A percentile compares a stretch with the other conserved stretches of the same genome.
These are phyloP conservation scores for Drechslera avenae DNA, from an alignment of 2,329 filamentous ascomycete genomes.

Conservation along the genomic window DNA sequence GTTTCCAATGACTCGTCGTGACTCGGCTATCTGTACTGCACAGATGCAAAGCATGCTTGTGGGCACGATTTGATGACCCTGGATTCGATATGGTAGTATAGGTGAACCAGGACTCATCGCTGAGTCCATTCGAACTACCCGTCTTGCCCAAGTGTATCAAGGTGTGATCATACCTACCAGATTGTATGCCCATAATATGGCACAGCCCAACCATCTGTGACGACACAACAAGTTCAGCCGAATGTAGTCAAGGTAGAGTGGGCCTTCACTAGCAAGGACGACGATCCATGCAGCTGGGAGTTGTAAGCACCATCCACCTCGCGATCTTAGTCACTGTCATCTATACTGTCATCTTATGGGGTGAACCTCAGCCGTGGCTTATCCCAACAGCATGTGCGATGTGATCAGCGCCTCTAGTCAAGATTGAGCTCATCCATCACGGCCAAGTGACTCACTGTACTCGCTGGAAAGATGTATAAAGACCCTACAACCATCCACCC, in stretches of 20 bases:
- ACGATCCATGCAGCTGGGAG: not conserved
- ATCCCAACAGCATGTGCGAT: constrained; percentile 1
- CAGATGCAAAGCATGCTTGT: no score
- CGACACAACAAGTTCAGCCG: not conserved
- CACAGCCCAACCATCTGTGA: no score
- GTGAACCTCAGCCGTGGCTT: not conserved
- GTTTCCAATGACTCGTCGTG: no score
- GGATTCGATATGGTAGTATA: no score
- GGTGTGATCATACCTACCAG: no score
- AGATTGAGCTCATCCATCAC: not conserved
- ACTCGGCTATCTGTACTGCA: no score
- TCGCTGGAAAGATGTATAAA: constrained; percentile 5
- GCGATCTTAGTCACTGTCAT: not conserved
- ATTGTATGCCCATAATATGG: no score
- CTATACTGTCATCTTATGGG: not conserved
- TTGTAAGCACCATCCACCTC: not conserved
- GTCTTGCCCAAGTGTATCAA: no score
- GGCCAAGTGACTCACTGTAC: not conserved
- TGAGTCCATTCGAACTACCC: no score
- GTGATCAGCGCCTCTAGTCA: constrained; percentile 6
- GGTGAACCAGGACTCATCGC: no score
- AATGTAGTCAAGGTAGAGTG: not conserved
- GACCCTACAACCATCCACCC: not conserved
- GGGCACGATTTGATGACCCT: no score
- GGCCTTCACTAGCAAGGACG: not conserved